These are phyloP conservation scores for Naganishia friedmannii DNA, from an alignment of 768 basidiomycete genomes.

Conservation along the genomic window DNA sequence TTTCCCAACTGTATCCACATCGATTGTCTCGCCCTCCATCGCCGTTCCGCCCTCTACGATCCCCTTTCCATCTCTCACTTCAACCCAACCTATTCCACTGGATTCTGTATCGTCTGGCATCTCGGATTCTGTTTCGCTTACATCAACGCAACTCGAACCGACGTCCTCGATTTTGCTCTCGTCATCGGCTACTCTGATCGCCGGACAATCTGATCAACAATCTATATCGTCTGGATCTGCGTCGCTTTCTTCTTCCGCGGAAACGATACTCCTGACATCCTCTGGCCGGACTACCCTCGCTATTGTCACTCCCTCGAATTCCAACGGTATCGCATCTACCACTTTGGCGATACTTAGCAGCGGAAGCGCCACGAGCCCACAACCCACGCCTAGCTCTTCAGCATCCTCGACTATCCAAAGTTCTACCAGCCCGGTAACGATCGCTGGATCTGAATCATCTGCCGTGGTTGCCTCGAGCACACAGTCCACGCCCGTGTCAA, in stretches of 20 bases:
- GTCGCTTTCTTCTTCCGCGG: neutral
- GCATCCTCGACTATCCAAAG: neutral
- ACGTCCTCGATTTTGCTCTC: neutral
- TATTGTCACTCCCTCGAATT: neutral
- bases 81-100: too few species aligned
- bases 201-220: neutral
- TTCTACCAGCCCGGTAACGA: neutral
- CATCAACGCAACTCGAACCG: neutral
- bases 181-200: neutral
- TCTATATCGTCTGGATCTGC: neutral
- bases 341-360: neutral
- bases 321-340: neutral
- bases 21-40: neutral
- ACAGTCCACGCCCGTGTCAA: neutral
- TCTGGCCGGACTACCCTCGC: too few species aligned
- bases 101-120: neutral
- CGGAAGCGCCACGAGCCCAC: neutral
- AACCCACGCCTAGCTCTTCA: neutral
- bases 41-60: too few species aligned
- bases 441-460: neutral
- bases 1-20: neutral
- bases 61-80: too few species aligned
- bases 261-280: neutral
- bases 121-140: too few species aligned
- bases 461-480: neutral